A percentile compares a stretch with the other conserved stretches of the same genome.
Evolutionary conservation across 768 basidiomycete species (phyloP).

Genomic region (Termitomyces sp.): DNA sequence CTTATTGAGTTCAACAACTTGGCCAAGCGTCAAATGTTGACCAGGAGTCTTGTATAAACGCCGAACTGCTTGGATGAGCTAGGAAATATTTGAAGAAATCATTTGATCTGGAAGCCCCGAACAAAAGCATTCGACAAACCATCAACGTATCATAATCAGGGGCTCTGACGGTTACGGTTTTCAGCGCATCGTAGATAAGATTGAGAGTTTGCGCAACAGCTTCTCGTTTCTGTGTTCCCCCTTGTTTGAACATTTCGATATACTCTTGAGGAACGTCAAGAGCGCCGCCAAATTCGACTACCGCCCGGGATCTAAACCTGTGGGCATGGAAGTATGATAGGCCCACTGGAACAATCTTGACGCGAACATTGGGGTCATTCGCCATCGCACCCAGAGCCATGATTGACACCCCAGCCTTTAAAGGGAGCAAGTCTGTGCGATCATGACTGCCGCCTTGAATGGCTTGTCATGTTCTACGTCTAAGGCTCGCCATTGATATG

Average conservation of each 20-base stretch:
- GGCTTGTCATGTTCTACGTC: conserved; percentile 7
- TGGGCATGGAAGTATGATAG: conserved; percentile 73
- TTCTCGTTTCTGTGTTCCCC: conserved; percentile 84
- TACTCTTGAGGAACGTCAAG: conserved; percentile 89
- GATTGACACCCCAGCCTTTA: conserved; percentile 96
- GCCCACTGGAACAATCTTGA: conserved; percentile 90
- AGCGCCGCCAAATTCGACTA: conserved; percentile 93
- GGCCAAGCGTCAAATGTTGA: conserved; percentile 89
- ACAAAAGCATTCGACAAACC: conserved; percentile 44
- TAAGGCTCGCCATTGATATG: background rate
- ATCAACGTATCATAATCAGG: conserved; percentile 98
- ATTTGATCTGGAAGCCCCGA: conserved; percentile 7
- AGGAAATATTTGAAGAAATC: conserved; percentile 1
- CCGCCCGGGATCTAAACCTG: conserved; percentile 93
- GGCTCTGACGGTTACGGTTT: conserved; percentile 93
- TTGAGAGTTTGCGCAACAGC: conserved; percentile 89
- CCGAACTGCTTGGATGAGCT: conserved; percentile 95
- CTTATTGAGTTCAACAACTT: conserved; percentile 93
- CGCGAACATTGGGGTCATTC: conserved; percentile 77
- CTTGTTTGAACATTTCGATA: conserved; percentile 87
- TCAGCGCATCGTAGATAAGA: conserved; percentile 87
- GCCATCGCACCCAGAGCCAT: conserved; percentile 99
- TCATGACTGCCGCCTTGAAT: conserved; percentile 92
- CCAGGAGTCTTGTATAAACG: conserved; percentile 93
- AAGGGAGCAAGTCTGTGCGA: conserved; percentile 90